Conservation (phyloP, 2,329 filamentous ascomycete species). For the Calycina herbarum region DNA sequence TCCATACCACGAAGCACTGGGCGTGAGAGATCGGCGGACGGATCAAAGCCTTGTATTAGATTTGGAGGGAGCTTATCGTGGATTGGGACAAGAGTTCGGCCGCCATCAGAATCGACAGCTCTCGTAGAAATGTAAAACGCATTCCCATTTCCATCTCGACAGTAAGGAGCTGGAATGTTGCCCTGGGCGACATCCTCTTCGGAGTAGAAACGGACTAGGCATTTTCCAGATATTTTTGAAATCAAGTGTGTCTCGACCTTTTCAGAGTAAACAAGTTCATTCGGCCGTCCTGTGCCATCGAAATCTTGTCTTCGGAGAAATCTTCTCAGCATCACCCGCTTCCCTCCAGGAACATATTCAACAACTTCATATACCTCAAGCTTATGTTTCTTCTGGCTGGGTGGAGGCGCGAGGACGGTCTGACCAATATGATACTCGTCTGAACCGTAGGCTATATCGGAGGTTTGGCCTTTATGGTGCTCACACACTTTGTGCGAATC, state of each 20-base stretch:
- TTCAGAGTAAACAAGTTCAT: conserved; percentile 58
- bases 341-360: conserved; percentile 33
- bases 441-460: conserved; percentile 17
- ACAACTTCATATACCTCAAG: conserved; percentile 64
- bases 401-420: conserved; percentile 47
- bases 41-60: conserved; percentile 58
- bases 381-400: conserved; percentile 44
- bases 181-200: conserved; percentile 35
- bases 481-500: conserved; percentile 55
- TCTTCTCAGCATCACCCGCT: conserved; percentile 47
- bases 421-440: conserved; percentile 52
- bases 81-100: conserved; percentile 40
- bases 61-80: conserved; percentile 33
- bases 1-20: conserved; percentile 61
- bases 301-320: conserved; percentile 51
- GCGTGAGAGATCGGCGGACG: conserved; percentile 32
- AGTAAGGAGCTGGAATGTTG: conserved; percentile 61
- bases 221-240: conserved; percentile 52
- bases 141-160: conserved; percentile 63
- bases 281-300: conserved; percentile 37
- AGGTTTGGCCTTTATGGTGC: conserved; percentile 36
- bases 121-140: conserved; percentile 61
- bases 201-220: conserved; percentile 58
- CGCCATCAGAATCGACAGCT: conserved; percentile 32
- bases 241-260: conserved; percentile 42